Evolutionary conservation across 2,329 filamentous ascomycete genomes (phyloP), one percentile per base, ranked within the genome.

Genomic region (Aspergillus sp.): DNA sequence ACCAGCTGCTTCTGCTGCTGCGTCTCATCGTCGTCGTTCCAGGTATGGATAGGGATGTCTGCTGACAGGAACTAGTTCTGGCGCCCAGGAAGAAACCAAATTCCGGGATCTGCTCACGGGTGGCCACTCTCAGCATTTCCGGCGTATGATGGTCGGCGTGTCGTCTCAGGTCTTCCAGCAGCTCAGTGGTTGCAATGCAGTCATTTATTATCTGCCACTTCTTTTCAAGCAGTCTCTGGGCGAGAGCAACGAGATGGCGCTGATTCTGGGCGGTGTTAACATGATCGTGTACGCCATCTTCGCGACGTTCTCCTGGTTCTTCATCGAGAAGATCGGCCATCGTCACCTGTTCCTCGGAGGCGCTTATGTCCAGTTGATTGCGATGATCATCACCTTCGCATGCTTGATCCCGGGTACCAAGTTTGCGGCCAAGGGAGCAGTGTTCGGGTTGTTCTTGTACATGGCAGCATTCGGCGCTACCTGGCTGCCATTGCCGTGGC

Each of bases 401-500:
- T 63, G 59, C 24, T 30, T 63, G 35, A 63, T 61, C 26, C 55
- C 55, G 2, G 46, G 39, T 5, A 35, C 41, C 3, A 11, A 35
- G 2, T 26, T 41, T 3, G 40, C 47, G 3, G 43, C 57, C 24
- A 60, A 61, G 44, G 59, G 60, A 27, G 58, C 59, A 4, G 56
- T 69, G 7, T 75, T 80, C 2, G 78, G 77, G 35, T 58, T 82
- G 8, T 82, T 82, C 58, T 69, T 75, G 2, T 82, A 80, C 57
- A 82, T 82, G 47, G 74, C 75, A 4, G 77, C 75, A 34, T 82
- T 81, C 41, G 78, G 77, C 20, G 75, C 76, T 0, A 76, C 74
- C 1, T 79, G 74, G 69, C 52, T 80, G 5, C 75, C 76, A 11
- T 65, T 79, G 15, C 76, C 76, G 1, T 82, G 75, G 76, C 27